Conservation (phyloP, 306 rosid species). For the Abrus pulchellus region DNA sequence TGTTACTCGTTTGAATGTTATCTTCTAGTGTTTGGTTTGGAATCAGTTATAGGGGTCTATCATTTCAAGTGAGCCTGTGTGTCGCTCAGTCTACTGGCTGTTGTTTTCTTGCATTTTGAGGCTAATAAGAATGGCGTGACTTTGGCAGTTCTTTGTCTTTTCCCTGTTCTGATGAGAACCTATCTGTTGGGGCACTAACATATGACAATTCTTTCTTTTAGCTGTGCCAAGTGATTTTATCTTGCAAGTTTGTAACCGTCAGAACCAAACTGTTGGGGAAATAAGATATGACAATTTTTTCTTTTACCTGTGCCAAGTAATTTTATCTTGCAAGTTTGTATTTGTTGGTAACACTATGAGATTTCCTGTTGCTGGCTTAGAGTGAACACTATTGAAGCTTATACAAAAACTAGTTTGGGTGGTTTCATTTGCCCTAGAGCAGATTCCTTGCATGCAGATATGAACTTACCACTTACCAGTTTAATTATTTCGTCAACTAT, state of each 20-base stretch:
- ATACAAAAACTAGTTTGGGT: slow-evolving; percentile 34
- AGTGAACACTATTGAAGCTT: not conserved
- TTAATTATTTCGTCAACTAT: slow-evolving; percentile 4
- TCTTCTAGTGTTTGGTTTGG: slow-evolving; percentile 18
- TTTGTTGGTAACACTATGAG: not conserved
- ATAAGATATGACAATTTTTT: too few species aligned
- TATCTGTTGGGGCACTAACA: slow-evolving; percentile 27
- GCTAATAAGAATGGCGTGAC: slow-evolving; percentile 4
- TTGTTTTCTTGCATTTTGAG: slow-evolving; percentile 13
- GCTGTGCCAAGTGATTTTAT: not conserved
- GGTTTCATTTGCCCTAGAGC: slow-evolving; percentile 34
- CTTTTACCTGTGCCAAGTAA: too few species aligned
- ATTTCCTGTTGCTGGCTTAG: slow-evolving; percentile 6
- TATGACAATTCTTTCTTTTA: not conserved
- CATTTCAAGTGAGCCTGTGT: slow-evolving; percentile 26
- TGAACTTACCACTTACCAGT: not conserved
- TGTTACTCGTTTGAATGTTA: slow-evolving; percentile 13
- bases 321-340: not conserved
- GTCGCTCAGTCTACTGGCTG: not conserved
- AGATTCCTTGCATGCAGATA: not conserved
- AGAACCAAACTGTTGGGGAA: too few species aligned
- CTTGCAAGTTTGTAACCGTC: not conserved
- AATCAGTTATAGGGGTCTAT: slow-evolving; percentile 25
- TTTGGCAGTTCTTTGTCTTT: not conserved
- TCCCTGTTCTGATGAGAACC: slow-evolving; percentile 2